These are phyloP conservation scores for Nitzschia putrida DNA, from an alignment of 108 stramenopile genomes.

Conservation along the genomic window DNA sequence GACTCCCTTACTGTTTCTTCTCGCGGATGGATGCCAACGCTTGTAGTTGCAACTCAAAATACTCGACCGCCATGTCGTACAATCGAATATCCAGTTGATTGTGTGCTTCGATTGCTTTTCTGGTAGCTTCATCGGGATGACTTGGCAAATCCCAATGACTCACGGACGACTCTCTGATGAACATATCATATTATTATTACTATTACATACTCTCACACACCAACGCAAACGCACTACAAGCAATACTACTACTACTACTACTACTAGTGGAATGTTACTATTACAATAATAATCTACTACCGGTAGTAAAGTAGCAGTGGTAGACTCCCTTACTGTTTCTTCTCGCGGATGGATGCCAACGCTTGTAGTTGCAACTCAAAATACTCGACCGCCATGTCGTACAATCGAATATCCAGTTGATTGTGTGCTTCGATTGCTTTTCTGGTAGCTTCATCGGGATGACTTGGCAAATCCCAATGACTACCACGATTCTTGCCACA, in stretches of 20 bases:
- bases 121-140: constrained; percentile 65
- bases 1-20: too few species aligned
- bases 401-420: constrained; percentile 65
- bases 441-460: constrained; percentile 67
- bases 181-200: too few species aligned
- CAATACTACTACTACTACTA: too few species aligned
- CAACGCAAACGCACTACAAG: too few species aligned
- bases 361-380: constrained; percentile 60
- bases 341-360: not conserved
- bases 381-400: constrained; percentile 61
- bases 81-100: constrained; percentile 70
- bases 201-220: too few species aligned
- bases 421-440: constrained; percentile 58
- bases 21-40: not conserved
- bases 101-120: constrained; percentile 51
- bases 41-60: constrained; percentile 58
- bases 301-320: too few species aligned
- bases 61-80: constrained; percentile 65
- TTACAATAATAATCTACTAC: too few species aligned
- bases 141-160: constrained; percentile 61
- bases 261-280: too few species aligned
- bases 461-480: constrained; percentile 60
- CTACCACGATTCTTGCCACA: constrained; percentile 38
- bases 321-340: too few species aligned
- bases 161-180: too few species aligned